Evolutionary conservation across 192 early-diverging fungal species (phyloP).

Genomic region (Backusella australiensis): DNA sequence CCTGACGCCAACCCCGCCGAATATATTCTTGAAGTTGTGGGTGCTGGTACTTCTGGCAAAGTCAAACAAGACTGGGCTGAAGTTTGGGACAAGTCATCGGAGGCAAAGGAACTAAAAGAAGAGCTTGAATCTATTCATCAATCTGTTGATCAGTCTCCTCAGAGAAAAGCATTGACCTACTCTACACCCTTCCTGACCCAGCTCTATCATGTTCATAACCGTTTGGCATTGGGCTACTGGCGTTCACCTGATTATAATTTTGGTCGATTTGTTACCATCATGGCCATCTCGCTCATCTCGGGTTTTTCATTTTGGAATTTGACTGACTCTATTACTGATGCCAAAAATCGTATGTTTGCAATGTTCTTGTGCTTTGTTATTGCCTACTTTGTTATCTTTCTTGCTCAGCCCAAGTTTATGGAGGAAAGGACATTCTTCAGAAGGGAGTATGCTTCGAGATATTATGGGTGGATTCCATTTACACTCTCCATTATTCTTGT

Average conservation of each 20-base stretch:
- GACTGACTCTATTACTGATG: conserved; percentile 46
- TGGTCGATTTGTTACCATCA: conserved; percentile 59
- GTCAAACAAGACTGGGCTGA: conserved; percentile 64
- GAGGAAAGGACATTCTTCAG: conserved; percentile 64
- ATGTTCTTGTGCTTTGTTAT: conserved; percentile 68
- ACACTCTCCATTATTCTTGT: conserved; percentile 60
- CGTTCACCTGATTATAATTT: conserved; percentile 74
- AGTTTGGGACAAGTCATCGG: conserved; percentile 62
- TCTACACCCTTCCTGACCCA: conserved; percentile 45
- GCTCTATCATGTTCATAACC: conserved; percentile 55
- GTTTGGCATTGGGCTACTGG: conserved; percentile 71
- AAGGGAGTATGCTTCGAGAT: conserved; percentile 64
- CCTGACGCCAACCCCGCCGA: conserved; percentile 78
- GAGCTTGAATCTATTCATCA: conserved; percentile 58
- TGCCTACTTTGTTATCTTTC: conserved; percentile 64
- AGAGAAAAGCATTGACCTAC: conserved; percentile 35
- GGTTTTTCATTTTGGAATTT: conserved; percentile 75
- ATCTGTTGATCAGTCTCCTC: conserved; percentile 29
- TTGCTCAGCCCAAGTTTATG: conserved; percentile 65
- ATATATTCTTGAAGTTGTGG: conserved; percentile 82
- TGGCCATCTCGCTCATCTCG: conserved; percentile 55
- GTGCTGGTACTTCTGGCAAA: conserved; percentile 47
- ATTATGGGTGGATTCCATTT: conserved; percentile 69
- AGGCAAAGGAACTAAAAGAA: conserved; percentile 35
- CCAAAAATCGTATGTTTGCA: conserved; percentile 69